Evolutionary conservation across 345 rosid species (phyloP).

Genomic region (Bruguiera sexangula): DNA sequence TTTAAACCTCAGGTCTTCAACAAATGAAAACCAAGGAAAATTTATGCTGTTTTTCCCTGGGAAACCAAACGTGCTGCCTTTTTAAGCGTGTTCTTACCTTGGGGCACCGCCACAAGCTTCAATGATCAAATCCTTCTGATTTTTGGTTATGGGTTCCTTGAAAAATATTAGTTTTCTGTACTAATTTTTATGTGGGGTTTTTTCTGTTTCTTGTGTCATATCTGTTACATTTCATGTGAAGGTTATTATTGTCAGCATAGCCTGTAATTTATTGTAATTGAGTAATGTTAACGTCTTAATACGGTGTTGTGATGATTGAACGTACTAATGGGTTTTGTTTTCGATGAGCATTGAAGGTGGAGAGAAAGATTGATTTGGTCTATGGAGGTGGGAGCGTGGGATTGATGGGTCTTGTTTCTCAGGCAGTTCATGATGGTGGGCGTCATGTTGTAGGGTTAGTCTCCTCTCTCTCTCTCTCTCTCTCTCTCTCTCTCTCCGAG

Average conservation of each 20-base stretch:
- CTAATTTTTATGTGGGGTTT: too few relatives aligned
- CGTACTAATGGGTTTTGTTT: constrained; percentile 37
- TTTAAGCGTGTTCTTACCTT: constrained; percentile 27
- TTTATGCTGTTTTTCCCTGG: constrained; percentile 19
- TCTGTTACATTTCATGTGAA: constrained; percentile 16
- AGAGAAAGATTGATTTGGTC: constrained; percentile 87
- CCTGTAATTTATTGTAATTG: neutral
- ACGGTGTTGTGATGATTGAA: constrained; percentile 22
- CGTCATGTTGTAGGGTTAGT: constrained; percentile 98
- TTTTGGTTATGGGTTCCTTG: constrained; percentile 28
- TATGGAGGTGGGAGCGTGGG: constrained; percentile 99
- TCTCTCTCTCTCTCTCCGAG: neutral
- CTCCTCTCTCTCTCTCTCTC: constrained; percentile 17
- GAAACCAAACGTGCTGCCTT: constrained; percentile 57
- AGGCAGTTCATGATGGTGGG: constrained; percentile 97
- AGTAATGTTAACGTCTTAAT: neutral
- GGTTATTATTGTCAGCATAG: constrained; percentile 11
- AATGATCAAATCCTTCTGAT: constrained; percentile 23
- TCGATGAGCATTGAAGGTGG: constrained; percentile 59
- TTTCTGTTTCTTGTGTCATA: neutral
- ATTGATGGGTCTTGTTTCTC: constrained; percentile 97
- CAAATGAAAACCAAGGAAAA: neutral
- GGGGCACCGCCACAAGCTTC: constrained; percentile 24
- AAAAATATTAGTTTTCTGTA: neutral
- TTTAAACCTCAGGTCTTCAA: too few relatives aligned